phyloP scores from a whole-genome alignment of 495 filamentous ascomycete species.

The Astrocystis sublimbata region DNA sequence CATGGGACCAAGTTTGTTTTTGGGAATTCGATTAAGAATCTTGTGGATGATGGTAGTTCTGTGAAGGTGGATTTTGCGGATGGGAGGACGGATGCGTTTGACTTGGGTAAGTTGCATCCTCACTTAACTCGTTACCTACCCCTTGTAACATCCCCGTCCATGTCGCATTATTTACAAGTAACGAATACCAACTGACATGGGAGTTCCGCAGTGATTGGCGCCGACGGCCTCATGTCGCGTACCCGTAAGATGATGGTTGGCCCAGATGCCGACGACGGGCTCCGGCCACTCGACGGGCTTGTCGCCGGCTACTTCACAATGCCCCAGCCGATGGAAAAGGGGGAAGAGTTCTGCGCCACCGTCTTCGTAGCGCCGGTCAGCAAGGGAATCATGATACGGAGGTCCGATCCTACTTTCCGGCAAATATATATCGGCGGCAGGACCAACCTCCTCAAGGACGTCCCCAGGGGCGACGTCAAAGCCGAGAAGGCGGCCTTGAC shows the following conservation, averaged over 20 bases:
- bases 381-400: conserved; percentile 41
- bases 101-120: conserved; percentile 31
- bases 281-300: conserved; percentile 30
- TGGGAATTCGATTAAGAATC: conserved; percentile 33
- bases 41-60: conserved; percentile 25
- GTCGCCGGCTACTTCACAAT: conserved; percentile 46
- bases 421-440: conserved; percentile 43
- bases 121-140: neutral
- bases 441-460: conserved; percentile 28
- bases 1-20: conserved; percentile 48
- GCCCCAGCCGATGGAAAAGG: conserved; percentile 28
- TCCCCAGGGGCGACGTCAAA: conserved; percentile 33
- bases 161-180: neutral
- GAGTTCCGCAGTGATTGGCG: conserved; percentile 38
- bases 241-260: conserved; percentile 46
- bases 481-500: conserved; percentile 43
- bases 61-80: conserved; percentile 44
- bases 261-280: conserved; percentile 24
- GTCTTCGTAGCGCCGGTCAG: conserved; percentile 35
- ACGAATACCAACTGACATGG: neutral
- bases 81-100: conserved; percentile 37
- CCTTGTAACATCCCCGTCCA: neutral
- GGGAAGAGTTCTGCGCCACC: conserved; percentile 40
- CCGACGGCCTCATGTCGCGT: conserved; percentile 49
- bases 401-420: conserved; percentile 35